These are phyloP conservation scores for Nicotiana rustica DNA, from an alignment of 305 asterid genomes.

Conservation along the genomic window DNA sequence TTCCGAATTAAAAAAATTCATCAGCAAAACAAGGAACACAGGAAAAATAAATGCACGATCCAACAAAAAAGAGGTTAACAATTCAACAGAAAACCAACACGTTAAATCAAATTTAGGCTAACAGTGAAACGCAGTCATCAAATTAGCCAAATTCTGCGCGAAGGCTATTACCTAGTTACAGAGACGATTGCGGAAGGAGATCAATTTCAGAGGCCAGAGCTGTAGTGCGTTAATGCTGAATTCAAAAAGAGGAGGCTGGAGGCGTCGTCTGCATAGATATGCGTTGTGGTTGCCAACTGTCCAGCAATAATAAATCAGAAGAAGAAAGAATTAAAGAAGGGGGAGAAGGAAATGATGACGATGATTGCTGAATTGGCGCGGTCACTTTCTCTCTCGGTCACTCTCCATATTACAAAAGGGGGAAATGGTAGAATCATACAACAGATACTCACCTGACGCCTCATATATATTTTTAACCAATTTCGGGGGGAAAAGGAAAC, in stretches of 20 bases:
- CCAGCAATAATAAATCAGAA: not conserved
- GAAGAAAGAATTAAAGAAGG: not conserved
- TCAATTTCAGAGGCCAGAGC: not conserved
- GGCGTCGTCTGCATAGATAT: not conserved
- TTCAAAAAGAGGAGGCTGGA: not conserved
- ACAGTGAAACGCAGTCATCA: not conserved
- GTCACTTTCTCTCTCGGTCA: not conserved
- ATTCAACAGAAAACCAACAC: not conserved
- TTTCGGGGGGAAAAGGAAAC: not conserved
- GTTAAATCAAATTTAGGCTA: not conserved
- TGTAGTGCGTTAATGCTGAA: not conserved
- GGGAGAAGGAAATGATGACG: not conserved
- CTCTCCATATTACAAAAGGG: not conserved
- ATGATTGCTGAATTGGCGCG: not conserved
- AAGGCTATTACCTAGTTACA: constrained; percentile 6
- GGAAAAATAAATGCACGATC: not conserved
- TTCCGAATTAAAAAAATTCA: not conserved
- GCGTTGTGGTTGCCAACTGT: not conserved
- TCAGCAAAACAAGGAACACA: not conserved
- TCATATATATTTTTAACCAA: not conserved
- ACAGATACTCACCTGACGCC: not conserved
- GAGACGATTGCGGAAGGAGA: not conserved
- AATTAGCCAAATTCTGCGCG: not conserved
- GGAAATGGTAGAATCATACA: not conserved
- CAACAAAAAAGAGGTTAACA: not conserved